These are phyloP conservation scores for Aspergillus terreus DNA, from an alignment of 2,329 filamentous ascomycete species.

Conservation along the genomic window DNA sequence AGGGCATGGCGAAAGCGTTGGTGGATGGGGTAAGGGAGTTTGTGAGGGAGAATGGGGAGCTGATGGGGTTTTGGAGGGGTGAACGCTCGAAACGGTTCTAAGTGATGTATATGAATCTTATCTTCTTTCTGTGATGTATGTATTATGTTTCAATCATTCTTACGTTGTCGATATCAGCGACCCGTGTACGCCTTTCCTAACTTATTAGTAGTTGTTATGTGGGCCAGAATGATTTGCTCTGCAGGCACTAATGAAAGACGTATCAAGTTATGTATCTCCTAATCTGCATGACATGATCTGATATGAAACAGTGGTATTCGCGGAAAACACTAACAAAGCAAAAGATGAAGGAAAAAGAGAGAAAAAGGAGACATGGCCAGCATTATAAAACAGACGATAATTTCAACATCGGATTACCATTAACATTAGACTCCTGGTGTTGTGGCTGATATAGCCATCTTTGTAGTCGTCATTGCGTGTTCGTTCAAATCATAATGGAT, in stretches of 20 bases:
- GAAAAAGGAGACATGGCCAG: constrained; percentile 3
- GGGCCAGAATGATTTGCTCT: no score
- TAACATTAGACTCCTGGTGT: constrained; percentile 27
- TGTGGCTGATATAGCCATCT: constrained; percentile 15
- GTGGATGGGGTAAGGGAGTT: constrained; percentile 59
- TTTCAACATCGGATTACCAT: constrained; percentile 25
- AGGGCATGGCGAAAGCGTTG: constrained; percentile 61
- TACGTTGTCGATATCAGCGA: no score
- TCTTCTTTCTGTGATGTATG: neutral
- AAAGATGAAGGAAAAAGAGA: constrained; percentile 3
- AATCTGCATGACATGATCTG: no score
- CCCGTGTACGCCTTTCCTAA: neutral
- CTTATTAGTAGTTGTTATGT: neutral
- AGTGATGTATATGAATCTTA: neutral
- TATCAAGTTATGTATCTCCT: no score
- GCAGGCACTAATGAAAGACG: no score
- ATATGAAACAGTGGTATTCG: no score
- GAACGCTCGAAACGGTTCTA: constrained; percentile 51
- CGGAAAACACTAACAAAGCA: neutral
- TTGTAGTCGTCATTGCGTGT: constrained; percentile 28
- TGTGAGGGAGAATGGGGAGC: constrained; percentile 59
- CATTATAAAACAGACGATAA: neutral
- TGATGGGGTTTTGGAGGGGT: constrained; percentile 61
- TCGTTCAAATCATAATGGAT: constrained; percentile 27
- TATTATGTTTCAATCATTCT: neutral